Evolutionary conservation across 176 grass and related monocot genomes (phyloP), one percentile per base, ranked within the genome.

Genomic region (Microstegium vimineum): DNA sequence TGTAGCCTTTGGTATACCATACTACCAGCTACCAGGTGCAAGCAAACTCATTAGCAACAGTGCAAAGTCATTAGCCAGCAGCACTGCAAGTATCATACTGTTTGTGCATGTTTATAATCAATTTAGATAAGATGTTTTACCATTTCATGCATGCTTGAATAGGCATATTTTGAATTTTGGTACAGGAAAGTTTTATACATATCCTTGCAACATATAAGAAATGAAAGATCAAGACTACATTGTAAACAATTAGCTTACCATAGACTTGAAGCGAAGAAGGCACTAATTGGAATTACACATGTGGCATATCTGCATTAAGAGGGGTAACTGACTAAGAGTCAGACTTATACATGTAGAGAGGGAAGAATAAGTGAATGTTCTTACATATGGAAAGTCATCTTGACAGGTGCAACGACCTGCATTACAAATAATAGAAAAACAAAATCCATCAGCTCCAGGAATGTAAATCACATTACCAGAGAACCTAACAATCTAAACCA

Each of bases 361-460:
- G 65, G 12, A 61, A 85, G 32, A 79, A 71, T 9, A 87, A 76
- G 46, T 43, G 46, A 75, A 86, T 66, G 10, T 73, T 77, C 96
- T 94, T 99, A 95, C 96, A 99, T 94, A 78, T 99, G 96, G 74
- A 99, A 99, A 81, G 93, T 95, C 96, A 99, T 99, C 91, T 99
- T 99, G 74, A 95, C 96, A 66, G 96, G 96, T 94, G 91, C 32
- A 82, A 99, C 93, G 68, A 99, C 93, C 96, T 99, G 93, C 49
- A 84, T 87, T 51, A 18, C 75, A 78, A 85, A 79, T 28, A 10
- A 86, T 73, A 66, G 23, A 27, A 79, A 72, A 59, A 76, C 2
- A 59, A 64, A 82, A 41, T 71, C 33, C 32, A 26, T 89, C 78
- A 85, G 75, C 59, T 78, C 71, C 60, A 71, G 25, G n/a, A 78